Conservation (phyloP, 2,329 filamentous ascomycete genomes). For the Xylaria arbuscula region DNA sequence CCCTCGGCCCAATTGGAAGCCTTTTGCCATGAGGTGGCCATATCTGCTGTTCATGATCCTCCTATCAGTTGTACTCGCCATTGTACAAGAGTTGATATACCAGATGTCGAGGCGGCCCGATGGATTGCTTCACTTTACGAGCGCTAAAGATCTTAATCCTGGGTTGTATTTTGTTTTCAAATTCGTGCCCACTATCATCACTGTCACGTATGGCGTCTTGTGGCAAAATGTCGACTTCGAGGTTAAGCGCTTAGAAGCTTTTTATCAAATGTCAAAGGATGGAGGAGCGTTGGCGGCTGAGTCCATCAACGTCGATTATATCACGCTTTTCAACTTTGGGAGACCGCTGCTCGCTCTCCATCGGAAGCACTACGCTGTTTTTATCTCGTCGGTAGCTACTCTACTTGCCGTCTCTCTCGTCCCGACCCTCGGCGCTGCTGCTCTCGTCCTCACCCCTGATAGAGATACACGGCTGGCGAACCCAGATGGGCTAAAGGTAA, state of each 20-base stretch:
- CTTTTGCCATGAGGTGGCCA: constrained; percentile 71
- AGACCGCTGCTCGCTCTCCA: constrained; percentile 71
- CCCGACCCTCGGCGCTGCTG: constrained; percentile 74
- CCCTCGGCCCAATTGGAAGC: constrained; percentile 74
- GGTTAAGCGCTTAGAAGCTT: constrained; percentile 73
- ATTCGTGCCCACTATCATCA: constrained; percentile 70
- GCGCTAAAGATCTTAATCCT: constrained; percentile 62
- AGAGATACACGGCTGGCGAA: constrained; percentile 57
- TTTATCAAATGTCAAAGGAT: constrained; percentile 71
- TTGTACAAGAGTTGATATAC: constrained; percentile 66
- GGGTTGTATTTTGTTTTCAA: constrained; percentile 70
- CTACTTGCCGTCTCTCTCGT: constrained; percentile 74
- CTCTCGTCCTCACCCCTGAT: constrained; percentile 67
- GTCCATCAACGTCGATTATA: constrained; percentile 79
- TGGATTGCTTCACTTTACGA: constrained; percentile 62
- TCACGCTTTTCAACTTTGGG: constrained; percentile 74
- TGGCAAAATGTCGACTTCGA: constrained; percentile 76
- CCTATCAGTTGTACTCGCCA: constrained; percentile 64
- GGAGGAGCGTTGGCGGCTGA: constrained; percentile 70
- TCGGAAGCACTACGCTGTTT: constrained; percentile 75
- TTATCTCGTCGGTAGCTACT: constrained; percentile 72
- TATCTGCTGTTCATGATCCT: constrained; percentile 66
- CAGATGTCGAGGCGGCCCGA: constrained; percentile 56
- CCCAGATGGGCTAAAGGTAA: constrained; percentile 60
- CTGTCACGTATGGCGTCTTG: constrained; percentile 71